These are phyloP conservation scores for Crithidia expoeki DNA, from an alignment of 208 protist species.

Conservation along the genomic window DNA sequence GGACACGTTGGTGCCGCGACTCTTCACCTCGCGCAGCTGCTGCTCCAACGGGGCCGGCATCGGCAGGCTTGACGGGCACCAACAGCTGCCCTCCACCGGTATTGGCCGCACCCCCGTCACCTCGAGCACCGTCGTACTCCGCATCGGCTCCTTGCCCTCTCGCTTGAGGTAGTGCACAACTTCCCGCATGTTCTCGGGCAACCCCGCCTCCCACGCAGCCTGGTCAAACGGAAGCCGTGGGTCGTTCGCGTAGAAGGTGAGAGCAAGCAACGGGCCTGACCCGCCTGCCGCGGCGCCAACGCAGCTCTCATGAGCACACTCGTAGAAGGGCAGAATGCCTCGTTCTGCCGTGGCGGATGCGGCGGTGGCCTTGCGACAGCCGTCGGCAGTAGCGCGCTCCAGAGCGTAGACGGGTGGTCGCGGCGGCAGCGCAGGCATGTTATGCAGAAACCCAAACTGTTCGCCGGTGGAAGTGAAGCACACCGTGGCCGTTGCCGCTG, in stretches of 20 bases:
- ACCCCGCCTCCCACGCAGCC: slow-evolving; percentile 38
- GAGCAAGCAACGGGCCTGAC: slow-evolving; percentile 55
- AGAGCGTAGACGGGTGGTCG: neutral
- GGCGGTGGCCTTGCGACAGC: neutral
- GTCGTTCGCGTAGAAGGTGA: slow-evolving; percentile 74
- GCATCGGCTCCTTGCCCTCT: slow-evolving; percentile 14
- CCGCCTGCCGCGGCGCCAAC: neutral
- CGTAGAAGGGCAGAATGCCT: slow-evolving; percentile 20
- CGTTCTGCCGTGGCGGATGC: neutral
- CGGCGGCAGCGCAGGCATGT: slow-evolving; percentile 33
- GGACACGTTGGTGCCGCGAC: slow-evolving; percentile 1
- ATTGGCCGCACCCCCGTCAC: slow-evolving; percentile 53
- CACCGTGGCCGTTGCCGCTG: slow-evolving; percentile 12
- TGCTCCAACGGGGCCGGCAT: slow-evolving; percentile 50
- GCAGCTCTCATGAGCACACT: slow-evolving; percentile 5
- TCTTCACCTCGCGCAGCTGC: slow-evolving; percentile 39
- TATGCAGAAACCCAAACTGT: slow-evolving; percentile 61
- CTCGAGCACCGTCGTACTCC: slow-evolving; percentile 33
- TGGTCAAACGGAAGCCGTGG: slow-evolving; percentile 41
- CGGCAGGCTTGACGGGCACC: slow-evolving; percentile 52
- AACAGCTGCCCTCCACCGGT: slow-evolving; percentile 52
- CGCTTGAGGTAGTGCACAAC: slow-evolving; percentile 25
- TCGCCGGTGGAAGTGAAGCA: slow-evolving; percentile 46
- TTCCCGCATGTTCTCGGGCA: slow-evolving; percentile 37
- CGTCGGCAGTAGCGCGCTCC: neutral